Conservation (phyloP, 345 rosid genomes). For the Aquilaria malaccensis region DNA sequence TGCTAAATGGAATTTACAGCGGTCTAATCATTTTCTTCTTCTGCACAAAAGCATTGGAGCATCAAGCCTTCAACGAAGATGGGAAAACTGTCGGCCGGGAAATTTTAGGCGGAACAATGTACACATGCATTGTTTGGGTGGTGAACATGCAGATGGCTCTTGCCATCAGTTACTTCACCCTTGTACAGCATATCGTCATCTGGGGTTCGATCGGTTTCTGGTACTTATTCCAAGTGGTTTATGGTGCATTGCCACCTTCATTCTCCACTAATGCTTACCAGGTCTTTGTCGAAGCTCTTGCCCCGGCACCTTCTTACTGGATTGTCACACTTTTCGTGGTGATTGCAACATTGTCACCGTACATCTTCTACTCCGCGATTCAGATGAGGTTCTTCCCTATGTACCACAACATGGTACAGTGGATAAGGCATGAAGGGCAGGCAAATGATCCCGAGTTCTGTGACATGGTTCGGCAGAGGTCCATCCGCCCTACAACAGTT, state of each 20-base stretch:
- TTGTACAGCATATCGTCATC: constrained; percentile 55
- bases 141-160: constrained; percentile 84
- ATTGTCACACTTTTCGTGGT: constrained; percentile 46
- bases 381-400: constrained; percentile 86
- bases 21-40: constrained; percentile 60
- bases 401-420: constrained; percentile 87
- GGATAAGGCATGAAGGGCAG: constrained; percentile 69
- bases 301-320: constrained; percentile 79
- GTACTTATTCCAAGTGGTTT: constrained; percentile 65
- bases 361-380: constrained; percentile 51
- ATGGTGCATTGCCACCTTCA: constrained; percentile 44
- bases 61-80: constrained; percentile 53
- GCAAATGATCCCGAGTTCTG: constrained; percentile 62
- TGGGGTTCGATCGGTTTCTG: constrained; percentile 66
- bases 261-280: constrained; percentile 47
- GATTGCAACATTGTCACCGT: constrained; percentile 50
- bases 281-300: constrained; percentile 71
- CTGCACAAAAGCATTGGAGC: constrained; percentile 52
- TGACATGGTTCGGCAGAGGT: constrained; percentile 74
- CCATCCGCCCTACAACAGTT: constrained; percentile 60
- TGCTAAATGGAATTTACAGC: constrained; percentile 63
- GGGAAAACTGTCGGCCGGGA: constrained; percentile 62
- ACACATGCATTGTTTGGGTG: constrained; percentile 78
- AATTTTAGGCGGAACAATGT: constrained; percentile 68
- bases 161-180: constrained; percentile 70